Evolutionary conservation across 768 basidiomycete genomes (phyloP), one percentile per base, ranked within the genome.

Genomic region (Strobilomyces confusus): DNA sequence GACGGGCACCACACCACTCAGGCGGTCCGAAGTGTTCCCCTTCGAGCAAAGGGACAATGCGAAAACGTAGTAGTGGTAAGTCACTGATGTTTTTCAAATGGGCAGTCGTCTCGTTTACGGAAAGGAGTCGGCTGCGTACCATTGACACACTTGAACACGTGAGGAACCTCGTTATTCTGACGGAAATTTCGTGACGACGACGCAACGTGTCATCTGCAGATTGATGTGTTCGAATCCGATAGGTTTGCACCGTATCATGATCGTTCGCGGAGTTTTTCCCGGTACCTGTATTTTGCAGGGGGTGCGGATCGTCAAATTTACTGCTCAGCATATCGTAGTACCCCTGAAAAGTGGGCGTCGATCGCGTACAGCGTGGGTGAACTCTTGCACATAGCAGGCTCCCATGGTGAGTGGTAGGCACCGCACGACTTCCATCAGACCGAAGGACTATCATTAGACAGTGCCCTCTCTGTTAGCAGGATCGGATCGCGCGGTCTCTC

Each of bases 231-330:
- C 29, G 29, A 8, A 29, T 23, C 22, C 25, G 13, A 15, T 40
- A 14, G 22, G 25, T 37, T 49, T 54, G 43, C 30, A 30, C 20
- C 29, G 2, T n/a, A 29, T 13, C 7, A 6, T 33, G 17, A 41
- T 20, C 4, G 36, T 61, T 52, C 50, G 55, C 47, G 59, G 55
- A 52, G 50, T 49, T 53, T 43, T 49, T 15, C 14, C 20, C n/a
- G 33, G 37, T 48, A 29, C 11, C 25, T 33, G 26, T 45, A 19
- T 15, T 6, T 36, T 22, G 26, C 45, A 44, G 26, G 44, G 38
- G 43, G 20, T 57, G 56, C 51, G 59, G 60, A 58, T 60, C 60
- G 56, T 48, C 56, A 54, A 58, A 46, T 26, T 49, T 47, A 41
- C 32, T 36, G 37, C 15, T 33, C n/a, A 43, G 36, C 8, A 7